A percentile compares a stretch with the other conserved stretches of the same genome.
phyloP scores from a whole-genome alignment of 257 asterid genomes.

The Striga asiatica region DNA sequence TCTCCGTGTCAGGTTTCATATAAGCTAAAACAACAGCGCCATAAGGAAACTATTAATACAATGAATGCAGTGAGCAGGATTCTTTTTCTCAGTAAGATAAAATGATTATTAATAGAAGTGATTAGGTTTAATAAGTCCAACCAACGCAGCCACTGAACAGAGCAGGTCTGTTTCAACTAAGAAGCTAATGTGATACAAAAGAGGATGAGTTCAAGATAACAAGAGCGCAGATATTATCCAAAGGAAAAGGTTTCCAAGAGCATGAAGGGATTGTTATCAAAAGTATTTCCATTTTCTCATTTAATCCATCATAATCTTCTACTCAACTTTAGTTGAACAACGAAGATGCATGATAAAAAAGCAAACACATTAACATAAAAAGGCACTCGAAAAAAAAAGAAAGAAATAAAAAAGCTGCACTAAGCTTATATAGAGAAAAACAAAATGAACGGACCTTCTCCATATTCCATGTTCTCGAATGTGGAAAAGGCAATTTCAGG shows the following conservation, averaged over 20 bases:
- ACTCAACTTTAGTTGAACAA: constrained; percentile 5
- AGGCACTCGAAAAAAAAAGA: too few species aligned
- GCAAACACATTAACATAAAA: not conserved
- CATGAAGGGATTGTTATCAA: too few species aligned
- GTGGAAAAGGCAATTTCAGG: constrained; percentile 90
- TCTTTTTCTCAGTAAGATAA: not conserved
- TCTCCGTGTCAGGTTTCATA: constrained; percentile 97
- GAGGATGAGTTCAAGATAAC: constrained; percentile 5
- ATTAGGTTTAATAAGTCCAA: constrained; percentile 7
- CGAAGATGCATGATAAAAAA: constrained; percentile 2
- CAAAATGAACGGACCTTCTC: constrained; percentile 64
- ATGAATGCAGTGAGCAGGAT: not conserved
- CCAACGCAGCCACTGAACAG: constrained; percentile 5
- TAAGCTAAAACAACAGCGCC: constrained; percentile 37
- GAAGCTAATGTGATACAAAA: not conserved
- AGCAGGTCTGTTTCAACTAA: constrained; percentile 6
- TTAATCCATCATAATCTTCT: constrained; percentile 12
- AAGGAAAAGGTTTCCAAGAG: too few species aligned
- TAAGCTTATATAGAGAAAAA: constrained; percentile 13
- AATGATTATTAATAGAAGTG: constrained; percentile 1
- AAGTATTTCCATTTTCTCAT: too few species aligned
- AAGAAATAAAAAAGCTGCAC: constrained; percentile 7
- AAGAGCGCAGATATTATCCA: not conserved
- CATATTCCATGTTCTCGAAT: constrained; percentile 97
- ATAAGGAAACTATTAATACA: constrained; percentile 1